Evolutionary conservation across 495 filamentous ascomycete species (phyloP).

Genomic region (Aspergillus steynii): DNA sequence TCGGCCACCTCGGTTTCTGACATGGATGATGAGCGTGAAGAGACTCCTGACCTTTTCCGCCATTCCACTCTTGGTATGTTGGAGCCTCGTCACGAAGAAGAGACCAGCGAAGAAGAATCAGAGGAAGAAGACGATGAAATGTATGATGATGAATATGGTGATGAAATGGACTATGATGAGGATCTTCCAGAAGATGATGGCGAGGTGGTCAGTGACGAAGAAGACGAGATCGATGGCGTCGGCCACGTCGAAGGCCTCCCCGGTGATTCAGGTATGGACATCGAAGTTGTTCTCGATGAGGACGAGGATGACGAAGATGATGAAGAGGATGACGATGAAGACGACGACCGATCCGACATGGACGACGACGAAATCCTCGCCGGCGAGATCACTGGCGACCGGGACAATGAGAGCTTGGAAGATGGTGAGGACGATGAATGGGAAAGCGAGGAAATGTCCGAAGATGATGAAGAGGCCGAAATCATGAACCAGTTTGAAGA

Average conservation of each 20-base stretch:
- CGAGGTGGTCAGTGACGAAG: slow-evolving; percentile 85
- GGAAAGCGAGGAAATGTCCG: slow-evolving; percentile 58
- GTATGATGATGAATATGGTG: slow-evolving; percentile 80
- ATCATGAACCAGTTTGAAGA: slow-evolving; percentile 52
- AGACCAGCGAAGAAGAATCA: slow-evolving; percentile 63
- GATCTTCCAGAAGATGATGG: slow-evolving; percentile 75
- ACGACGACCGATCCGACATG: slow-evolving; percentile 57
- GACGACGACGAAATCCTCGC: slow-evolving; percentile 55
- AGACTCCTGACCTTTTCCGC: slow-evolving; percentile 95
- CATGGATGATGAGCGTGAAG: slow-evolving; percentile 83
- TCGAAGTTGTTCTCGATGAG: slow-evolving; percentile 83
- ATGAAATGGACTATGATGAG: slow-evolving; percentile 90
- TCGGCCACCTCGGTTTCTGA: slow-evolving; percentile 89
- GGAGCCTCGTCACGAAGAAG: slow-evolving; percentile 78
- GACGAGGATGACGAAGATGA: slow-evolving; percentile 63
- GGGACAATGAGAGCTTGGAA: slow-evolving; percentile 62
- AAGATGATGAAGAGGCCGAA: slow-evolving; percentile 56
- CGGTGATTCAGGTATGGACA: slow-evolving; percentile 72
- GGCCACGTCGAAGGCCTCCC: slow-evolving; percentile 83
- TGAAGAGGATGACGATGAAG: slow-evolving; percentile 67
- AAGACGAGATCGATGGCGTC: slow-evolving; percentile 76
- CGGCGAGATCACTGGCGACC: slow-evolving; percentile 60
- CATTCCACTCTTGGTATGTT: slow-evolving; percentile 96
- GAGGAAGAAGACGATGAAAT: slow-evolving; percentile 80
- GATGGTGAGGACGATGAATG: slow-evolving; percentile 60